Evolutionary conservation across 257 asterid species (phyloP), one percentile per base, ranked within the genome.

Genomic region (Penstemon newberryi): DNA sequence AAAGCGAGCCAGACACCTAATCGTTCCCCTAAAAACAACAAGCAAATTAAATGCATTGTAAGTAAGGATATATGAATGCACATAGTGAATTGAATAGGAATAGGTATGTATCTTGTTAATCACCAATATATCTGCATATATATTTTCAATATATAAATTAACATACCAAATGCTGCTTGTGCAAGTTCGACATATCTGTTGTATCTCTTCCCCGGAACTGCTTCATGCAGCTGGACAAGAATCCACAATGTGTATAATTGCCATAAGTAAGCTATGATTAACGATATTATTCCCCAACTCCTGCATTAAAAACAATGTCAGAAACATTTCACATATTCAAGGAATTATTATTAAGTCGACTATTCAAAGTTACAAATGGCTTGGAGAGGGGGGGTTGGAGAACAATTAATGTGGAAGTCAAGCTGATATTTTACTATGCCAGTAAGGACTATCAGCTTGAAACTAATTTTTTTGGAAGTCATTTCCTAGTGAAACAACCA

Each of bases 221-320:
- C 99, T 83, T 94, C 99, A 63, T 94, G 99, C 53, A 94, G 81
- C 82, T 91, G 99, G 76, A 94, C 99, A n/a, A 94, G 89, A 76
- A 94, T 80, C 97, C 99, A 91, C 73, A 91, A 51, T 0, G 99
- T 94, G 86, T 94, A 94, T 54, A 94, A 76, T 75, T 94, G 99
- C 99, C 99, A 94, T 62, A 84, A 60, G 76, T 86, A 94, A 46
- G 99, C 99, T 57, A 94, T 77, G 59, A 78, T 85, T 78, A 94
- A 76, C 70, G 95, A 79, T 69, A 94, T 85, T 79, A 89, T 86
- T 66, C 99, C 99, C 97, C 99, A 94, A 64, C 96, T 89, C 97
- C 99, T 94, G 82, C 66, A 77, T 41, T 6, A 39, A 1, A 45
- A 61, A 13, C 60, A 54, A 15, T 25, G 13, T 54, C 38, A 54